These are phyloP conservation scores for Hamiltosporidium tvaerminnensis DNA, from an alignment of 371 early-diverging fungal genomes.

Conservation along the genomic window DNA sequence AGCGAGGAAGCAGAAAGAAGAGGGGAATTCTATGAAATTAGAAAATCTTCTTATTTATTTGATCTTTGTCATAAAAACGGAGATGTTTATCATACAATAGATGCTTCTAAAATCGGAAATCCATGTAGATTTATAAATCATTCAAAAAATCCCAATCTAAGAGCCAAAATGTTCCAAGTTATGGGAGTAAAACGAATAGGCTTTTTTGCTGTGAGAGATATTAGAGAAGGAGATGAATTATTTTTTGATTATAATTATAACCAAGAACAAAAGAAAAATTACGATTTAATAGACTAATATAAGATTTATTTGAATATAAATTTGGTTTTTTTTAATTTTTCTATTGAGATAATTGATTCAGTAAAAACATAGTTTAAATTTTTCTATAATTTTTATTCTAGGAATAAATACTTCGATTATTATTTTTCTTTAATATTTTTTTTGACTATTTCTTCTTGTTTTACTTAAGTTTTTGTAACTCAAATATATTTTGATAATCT, in stretches of 20 bases:
- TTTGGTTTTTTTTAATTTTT: too few species aligned
- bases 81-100: conserved; percentile 13
- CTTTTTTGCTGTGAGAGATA: conserved; percentile 33
- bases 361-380: too few species aligned
- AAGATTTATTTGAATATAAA: too few species aligned
- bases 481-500: too few species aligned
- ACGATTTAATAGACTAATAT: neutral
- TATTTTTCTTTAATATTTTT: too few species aligned
- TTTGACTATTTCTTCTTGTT: too few species aligned
- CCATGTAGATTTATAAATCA: conserved; percentile 44
- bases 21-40: conserved; percentile 42
- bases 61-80: conserved; percentile 17
- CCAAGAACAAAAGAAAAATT: conserved; percentile 12
- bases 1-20: conserved; percentile 40
- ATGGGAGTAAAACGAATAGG: conserved; percentile 24
- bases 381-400: too few species aligned
- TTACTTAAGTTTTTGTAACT: too few species aligned
- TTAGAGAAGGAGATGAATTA: conserved; percentile 32
- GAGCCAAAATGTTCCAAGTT: conserved; percentile 5
- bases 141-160: conserved; percentile 24
- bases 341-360: too few species aligned
- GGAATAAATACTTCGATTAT: too few species aligned
- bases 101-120: conserved; percentile 42
- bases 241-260: conserved; percentile 42
- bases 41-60: conserved; percentile 35